Base-by-base conservation (phyloP, 805 yeast species). In the Jamesozyma hellenica region DNA sequence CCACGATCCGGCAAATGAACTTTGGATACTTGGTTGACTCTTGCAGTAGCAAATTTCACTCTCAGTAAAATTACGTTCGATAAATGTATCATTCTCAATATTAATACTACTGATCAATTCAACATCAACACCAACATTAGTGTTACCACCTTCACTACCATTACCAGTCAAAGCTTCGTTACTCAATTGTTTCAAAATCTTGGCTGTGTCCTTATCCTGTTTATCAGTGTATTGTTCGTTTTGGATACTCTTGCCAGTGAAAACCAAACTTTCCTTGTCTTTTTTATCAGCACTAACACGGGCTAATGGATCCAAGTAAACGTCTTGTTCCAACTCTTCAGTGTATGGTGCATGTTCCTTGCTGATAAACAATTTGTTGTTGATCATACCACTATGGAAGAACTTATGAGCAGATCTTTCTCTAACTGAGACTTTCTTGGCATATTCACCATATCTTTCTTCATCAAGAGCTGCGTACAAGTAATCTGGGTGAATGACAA, bases 1-100 rank as follows among this genome's bases (percentile, higher is more conserved):
- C 99, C 99, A 92, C 33, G 94, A 82, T 35, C 99, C 99, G 21
- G 98, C 87, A 65, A 74, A 92, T 3, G 96, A 85, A 12, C 97
- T 85, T 56, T 77, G 82, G 38, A 92, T 84, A 49, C 72, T 72
- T 32, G 96, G 71, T 26, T 96, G 77, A 27, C 68, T 58, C 44
- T 63, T 50, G 63, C 96, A 87, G 71, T 92, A 92, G 28, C 67
- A 69, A 50, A 80, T 79, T 70, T 92, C 99, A 14, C 64, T 68
- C 7, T 60, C 68, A 34, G 97, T 88, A 72, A 88, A 92, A 72
- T 92, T 92, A 60, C 97, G 78, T 64, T 81, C 87, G 43, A 94
- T 60, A 64, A 92, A 92, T 17, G 95, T 90, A 39, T 79, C 87
- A 63, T 90, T 92, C n/a, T 77, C 83, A 51, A 82, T 62, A 65